Evolutionary conservation across 345 rosid genomes (phyloP).

Genomic region (Linum lewisii): DNA sequence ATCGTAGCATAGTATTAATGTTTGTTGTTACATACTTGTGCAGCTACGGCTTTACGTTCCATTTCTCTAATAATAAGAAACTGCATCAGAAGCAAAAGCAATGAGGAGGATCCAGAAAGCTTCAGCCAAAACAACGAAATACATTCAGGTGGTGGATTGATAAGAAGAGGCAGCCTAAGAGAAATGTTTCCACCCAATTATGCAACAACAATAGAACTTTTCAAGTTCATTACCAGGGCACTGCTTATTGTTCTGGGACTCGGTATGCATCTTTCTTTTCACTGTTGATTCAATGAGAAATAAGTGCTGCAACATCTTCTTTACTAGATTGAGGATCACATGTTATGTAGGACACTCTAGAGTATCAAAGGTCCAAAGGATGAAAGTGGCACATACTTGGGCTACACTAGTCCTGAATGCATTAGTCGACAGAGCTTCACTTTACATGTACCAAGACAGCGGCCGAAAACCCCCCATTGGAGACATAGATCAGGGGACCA

Average conservation of each 20-base stretch:
- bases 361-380: constrained; percentile 20
- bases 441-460: background rate
- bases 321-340: no score
- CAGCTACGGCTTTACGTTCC: background rate
- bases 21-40: background rate
- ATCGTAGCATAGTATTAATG: background rate
- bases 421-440: background rate
- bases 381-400: constrained; percentile 37
- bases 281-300: background rate
- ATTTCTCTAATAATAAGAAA: background rate
- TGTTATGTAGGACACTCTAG: constrained; percentile 21
- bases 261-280: constrained; percentile 15
- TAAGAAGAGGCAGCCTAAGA: background rate
- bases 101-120: background rate
- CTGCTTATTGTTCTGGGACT: constrained; percentile 33
- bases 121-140: background rate
- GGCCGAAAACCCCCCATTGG: background rate
- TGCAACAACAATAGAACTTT: constrained; percentile 18
- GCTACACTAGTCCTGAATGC: constrained; percentile 31
- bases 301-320: background rate
- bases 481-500: no score
- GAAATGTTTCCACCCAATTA: constrained; percentile 31
- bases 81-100: background rate
- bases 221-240: constrained; percentile 31
- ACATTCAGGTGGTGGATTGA: background rate